Percentiles rank a stretch among this genome's conserved stretches.
Conservation (phyloP, 257 asterid genomes). For the Ilex asprella region DNA sequence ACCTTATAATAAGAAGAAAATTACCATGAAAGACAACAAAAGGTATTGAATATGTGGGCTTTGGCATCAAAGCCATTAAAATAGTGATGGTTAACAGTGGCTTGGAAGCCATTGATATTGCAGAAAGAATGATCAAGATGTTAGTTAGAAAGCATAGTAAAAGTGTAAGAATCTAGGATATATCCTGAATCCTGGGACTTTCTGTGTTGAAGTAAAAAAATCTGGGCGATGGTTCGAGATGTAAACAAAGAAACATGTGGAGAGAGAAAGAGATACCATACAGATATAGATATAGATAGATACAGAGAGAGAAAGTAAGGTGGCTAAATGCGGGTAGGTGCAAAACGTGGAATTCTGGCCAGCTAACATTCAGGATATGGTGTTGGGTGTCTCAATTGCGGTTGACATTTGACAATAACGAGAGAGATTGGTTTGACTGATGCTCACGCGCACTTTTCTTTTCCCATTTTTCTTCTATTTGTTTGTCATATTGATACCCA, state of each 20-base stretch:
- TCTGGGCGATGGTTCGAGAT: not conserved
- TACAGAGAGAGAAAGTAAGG: not conserved
- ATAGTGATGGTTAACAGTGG: not conserved
- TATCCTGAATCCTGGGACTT: not conserved
- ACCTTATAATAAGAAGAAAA: not conserved
- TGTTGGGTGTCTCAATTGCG: no score
- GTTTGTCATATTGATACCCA: no score
- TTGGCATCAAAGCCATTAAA: conserved; percentile 26
- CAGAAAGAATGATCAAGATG: not conserved
- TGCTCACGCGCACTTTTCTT: no score
- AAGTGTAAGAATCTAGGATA: not conserved
- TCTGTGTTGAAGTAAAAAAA: not conserved
- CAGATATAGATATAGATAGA: not conserved
- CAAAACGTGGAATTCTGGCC: not conserved
- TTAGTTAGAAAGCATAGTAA: not conserved
- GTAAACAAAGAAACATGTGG: not conserved
- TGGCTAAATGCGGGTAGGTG: no score
- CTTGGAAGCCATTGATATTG: not conserved
- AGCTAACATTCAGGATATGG: not conserved
- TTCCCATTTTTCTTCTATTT: no score
- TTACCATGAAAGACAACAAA: conserved; percentile 86
- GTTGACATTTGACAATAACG: no score
- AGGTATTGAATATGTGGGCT: conserved; percentile 43
- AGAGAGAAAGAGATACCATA: not conserved
- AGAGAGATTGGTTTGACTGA: no score